phyloP scores from a whole-genome alignment of 345 rosid species.

The Rhodomyrtus tomentosa region DNA sequence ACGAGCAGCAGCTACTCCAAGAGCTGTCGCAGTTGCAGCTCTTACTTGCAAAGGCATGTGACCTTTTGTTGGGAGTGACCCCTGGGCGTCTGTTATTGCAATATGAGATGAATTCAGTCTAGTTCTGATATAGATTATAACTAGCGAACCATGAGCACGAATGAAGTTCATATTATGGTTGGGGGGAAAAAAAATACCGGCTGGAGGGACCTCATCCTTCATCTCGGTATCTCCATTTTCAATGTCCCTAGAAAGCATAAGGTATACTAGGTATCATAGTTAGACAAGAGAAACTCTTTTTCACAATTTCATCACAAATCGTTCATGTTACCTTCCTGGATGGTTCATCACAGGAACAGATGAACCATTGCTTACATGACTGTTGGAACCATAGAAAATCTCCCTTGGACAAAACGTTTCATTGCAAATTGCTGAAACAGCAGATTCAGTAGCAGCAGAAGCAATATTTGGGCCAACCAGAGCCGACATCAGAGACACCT shows the following conservation, averaged over 20 bases:
- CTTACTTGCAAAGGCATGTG: conserved; percentile 62
- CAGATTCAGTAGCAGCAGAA: conserved; percentile 77
- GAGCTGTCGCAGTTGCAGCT: conserved; percentile 65
- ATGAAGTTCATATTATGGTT: neutral
- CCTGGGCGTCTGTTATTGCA: conserved; percentile 29
- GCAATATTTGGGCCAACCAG: conserved; percentile 52
- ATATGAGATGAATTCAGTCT: neutral
- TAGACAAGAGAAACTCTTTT: neutral
- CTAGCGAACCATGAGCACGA: neutral
- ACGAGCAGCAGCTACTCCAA: conserved; percentile 73
- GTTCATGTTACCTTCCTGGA: neutral
- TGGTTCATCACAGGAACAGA: neutral
- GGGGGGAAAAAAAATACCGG: neutral
- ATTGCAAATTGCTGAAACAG: conserved; percentile 63
- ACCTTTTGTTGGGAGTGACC: conserved; percentile 12
- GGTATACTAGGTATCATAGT: neutral
- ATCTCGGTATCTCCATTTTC: conserved; percentile 30
- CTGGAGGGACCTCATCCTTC: conserved; percentile 11
- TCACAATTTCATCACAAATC: neutral
- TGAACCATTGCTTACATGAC: neutral
- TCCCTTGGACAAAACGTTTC: conserved; percentile 68
- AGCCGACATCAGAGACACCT: conserved; percentile 58
- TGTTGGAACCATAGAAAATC: conserved; percentile 34
- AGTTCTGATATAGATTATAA: neutral
- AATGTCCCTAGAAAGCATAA: conserved; percentile 21